Evolutionary conservation across 169 alveolate species (phyloP).

Genomic region (Eimeria sp.): DNA sequence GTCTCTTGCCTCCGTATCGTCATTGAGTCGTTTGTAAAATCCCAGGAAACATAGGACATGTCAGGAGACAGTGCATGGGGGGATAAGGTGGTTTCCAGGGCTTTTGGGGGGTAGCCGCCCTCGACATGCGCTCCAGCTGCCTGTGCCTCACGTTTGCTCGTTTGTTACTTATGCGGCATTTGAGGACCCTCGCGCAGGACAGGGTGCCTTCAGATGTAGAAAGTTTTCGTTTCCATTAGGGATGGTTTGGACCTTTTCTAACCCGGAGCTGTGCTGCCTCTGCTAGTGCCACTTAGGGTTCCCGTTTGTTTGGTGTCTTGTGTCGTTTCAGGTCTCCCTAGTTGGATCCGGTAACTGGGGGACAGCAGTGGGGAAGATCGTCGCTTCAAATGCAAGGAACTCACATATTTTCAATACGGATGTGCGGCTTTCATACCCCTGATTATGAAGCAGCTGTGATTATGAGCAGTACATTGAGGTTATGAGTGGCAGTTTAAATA

Average conservation of each 20-base stretch:
- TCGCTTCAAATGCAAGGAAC: constrained; percentile 84
- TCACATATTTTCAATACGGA: constrained; percentile 80
- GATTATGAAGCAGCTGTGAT: not conserved
- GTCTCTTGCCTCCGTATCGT: not conserved
- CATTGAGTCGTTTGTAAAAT: not conserved
- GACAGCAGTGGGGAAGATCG: constrained; percentile 90
- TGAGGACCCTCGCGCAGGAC: not conserved
- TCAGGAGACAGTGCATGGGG: not conserved
- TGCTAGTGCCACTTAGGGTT: not conserved
- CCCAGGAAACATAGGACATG: not conserved
- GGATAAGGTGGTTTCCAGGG: not conserved
- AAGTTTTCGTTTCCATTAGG: not conserved
- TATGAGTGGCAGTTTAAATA: not conserved
- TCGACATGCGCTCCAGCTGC: not conserved
- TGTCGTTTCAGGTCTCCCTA: constrained; percentile 87
- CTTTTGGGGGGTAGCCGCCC: not conserved
- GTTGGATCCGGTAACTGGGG: constrained; percentile 96
- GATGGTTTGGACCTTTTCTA: no score
- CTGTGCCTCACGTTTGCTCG: not conserved
- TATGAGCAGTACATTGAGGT: not conserved
- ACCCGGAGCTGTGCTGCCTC: not conserved
- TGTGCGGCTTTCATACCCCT: constrained; percentile 36
- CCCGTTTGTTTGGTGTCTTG: not conserved
- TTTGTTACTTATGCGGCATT: not conserved
- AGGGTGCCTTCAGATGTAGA: not conserved